Evolutionary conservation across 2,329 filamentous ascomycete species (phyloP).

Genomic region (Penicillium sp.): DNA sequence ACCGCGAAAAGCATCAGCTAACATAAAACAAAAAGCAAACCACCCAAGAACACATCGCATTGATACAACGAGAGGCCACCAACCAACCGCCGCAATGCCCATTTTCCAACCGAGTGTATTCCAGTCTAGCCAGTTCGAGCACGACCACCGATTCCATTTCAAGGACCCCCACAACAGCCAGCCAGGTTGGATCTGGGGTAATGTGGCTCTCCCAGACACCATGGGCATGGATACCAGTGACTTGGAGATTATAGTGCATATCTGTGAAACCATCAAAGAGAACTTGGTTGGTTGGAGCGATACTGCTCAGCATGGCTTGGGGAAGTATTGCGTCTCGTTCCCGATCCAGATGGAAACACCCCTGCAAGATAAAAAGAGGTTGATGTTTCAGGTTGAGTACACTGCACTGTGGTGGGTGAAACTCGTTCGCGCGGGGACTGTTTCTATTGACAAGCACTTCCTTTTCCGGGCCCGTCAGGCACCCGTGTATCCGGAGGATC

Average conservation of each 20-base stretch:
- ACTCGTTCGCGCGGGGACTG: background rate
- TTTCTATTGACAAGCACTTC: background rate
- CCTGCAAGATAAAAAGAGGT: background rate
- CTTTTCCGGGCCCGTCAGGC: background rate
- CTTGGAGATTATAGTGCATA: background rate
- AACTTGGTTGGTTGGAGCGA: background rate
- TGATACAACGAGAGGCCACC: fast-evolving
- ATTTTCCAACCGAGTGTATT: background rate
- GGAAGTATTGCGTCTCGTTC: background rate
- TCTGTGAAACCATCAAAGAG: background rate
- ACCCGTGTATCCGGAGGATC: background rate
- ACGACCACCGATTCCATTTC: background rate
- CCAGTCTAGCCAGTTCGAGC: background rate
- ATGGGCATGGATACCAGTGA: background rate
- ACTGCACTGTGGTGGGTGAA: background rate
- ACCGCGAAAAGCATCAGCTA: background rate
- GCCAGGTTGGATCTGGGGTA: background rate
- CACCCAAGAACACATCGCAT: background rate
- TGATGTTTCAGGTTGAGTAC: background rate
- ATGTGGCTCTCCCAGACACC: background rate
- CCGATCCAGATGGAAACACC: background rate
- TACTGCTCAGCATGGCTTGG: background rate
- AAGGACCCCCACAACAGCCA: slow-evolving; percentile 1
- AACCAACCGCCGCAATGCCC: background rate
- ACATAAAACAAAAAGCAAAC: background rate